Base-by-base conservation (phyloP, 2,329 filamentous ascomycete species). In the Alternaria sp. region DNA sequence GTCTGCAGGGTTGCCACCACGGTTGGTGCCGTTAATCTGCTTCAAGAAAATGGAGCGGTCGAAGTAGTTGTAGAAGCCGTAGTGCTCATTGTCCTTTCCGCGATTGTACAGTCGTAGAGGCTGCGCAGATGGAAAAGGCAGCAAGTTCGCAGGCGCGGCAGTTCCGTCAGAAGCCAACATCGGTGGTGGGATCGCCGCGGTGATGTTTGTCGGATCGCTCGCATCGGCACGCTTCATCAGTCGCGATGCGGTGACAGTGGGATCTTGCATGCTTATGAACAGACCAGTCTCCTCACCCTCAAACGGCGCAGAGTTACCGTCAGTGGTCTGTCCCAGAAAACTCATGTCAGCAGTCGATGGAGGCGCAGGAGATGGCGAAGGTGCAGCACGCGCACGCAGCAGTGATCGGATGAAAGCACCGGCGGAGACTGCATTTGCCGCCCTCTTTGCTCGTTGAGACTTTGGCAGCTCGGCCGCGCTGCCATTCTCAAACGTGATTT, bases 61-160 rank as follows among this genome's bases (percentile, higher is more conserved):
- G 79, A 92, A 98, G 83, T 97, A 96, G 1, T 88, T 92, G 82
- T 97, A 97, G 81, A 97, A 97, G 3, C 93, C 93, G 79, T 96
- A 97, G 80, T 97, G 93, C 78, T 98, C 95, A 0, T 90, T 90
- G 2, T 86, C 82, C 26, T 91, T 84, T 17, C 91, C 93, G 19
- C 93, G 91, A 77, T 98, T 93, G 78, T 90, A 98, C 1, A 98
- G 86, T 2, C 92, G 88, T 12, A 98, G 84, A 0, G 93, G 95
- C 74, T 98, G 96, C 63, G 83, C 81, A 1, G 84, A 81, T 0
- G 91, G 87, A 8, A 87, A 83, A 0, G 93, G 92, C 49, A 96
- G 87, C 66, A 97, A 83, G 10, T 86, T 86, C 3, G 92, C 92
- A 0, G 91, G 83, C 1, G 89, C 88, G 0, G 92, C 91, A 2